Base-by-base conservation (phyloP, 176 grass and related monocot species). In the Neostapfia colusana region DNA sequence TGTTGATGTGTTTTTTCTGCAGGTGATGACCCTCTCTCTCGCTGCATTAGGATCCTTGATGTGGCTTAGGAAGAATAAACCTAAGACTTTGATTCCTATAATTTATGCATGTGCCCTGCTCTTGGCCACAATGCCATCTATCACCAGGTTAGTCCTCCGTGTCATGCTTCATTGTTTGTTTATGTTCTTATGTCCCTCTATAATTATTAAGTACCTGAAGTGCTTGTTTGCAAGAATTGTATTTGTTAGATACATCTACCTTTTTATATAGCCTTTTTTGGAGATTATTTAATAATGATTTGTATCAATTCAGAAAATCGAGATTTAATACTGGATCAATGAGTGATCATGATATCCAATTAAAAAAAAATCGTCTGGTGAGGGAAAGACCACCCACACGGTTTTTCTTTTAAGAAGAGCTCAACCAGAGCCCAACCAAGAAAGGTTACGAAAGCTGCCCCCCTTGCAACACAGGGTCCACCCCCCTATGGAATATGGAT, bases 51-150 rank as follows among this genome's bases (percentile, higher is more conserved):
- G 92, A 77, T 99, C 96, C 16, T 86, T 99, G 87, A 95, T 99
- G 92, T 99, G 96, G 92, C 83, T 99, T 17, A 99, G 96, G 87
- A 99, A 95, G 85, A 99, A 95, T 82, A 99, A 99, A 38, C 96
- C 96, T 61, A 95, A 59, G 51, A 90, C 92, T 41, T 80, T 95
- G 80, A 45, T 99, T 80, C 96, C 96, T 71, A 90, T 95, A 50
- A 95, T 99, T 75, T 99, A 99, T 90, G 87, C 81, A 20, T 99
- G 96, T 79, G 96, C 89, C 73, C 54, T 94, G 74, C 71, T 95
- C 86, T 88, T 95, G 72, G 89, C 92, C 79, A 99, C 89, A 58
- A 99, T 99, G 96, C 92, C 96, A 71, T 95, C 89, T 75, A 95
- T 99, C 64, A 95, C 87, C 78, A 92, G 96, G 96, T 94, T 70